A percentile compares a stretch with the other conserved stretches of the same genome.
Conservation (phyloP, 2,329 filamentous ascomycete genomes). For the Ceratocystis variospora region DNA sequence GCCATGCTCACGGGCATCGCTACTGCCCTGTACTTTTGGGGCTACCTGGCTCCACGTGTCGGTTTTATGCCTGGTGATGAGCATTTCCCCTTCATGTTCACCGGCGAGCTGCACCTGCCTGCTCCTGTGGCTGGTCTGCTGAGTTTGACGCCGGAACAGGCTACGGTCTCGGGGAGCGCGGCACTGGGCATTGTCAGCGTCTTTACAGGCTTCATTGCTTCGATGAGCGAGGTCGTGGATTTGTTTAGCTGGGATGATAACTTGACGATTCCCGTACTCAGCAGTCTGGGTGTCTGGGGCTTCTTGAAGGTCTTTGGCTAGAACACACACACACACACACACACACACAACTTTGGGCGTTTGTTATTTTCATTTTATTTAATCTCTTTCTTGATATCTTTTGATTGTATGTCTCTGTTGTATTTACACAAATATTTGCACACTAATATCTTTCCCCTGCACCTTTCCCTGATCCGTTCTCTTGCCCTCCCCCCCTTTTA, state of each 20-base stretch:
- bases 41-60: slow-evolving; percentile 58
- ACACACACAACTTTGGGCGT: not conserved
- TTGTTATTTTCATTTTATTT: not conserved
- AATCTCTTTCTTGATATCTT: slow-evolving; percentile 1
- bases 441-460: not conserved
- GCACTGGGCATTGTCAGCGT: slow-evolving; percentile 72
- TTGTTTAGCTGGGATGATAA: slow-evolving; percentile 95
- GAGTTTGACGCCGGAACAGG: slow-evolving; percentile 44
- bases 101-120: slow-evolving; percentile 60
- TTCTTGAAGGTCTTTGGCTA: slow-evolving; percentile 78
- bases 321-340: slow-evolving; percentile 16
- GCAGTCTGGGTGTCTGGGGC: slow-evolving; percentile 75
- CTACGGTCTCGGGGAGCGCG: slow-evolving; percentile 51
- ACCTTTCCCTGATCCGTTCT: not conserved
- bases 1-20: slow-evolving; percentile 71
- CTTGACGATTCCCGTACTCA: slow-evolving; percentile 85
- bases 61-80: slow-evolving; percentile 57
- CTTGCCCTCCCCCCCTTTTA: not conserved
- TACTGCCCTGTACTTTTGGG: slow-evolving; percentile 79
- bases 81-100: slow-evolving; percentile 63
- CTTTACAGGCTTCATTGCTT: slow-evolving; percentile 77
- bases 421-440: slow-evolving; percentile 3
- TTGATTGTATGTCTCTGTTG: not conserved
- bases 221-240: slow-evolving; percentile 80
- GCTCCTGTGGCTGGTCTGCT: slow-evolving; percentile 41